Base-by-base conservation (phyloP, 208 protist genomes). In the Leishmania martiniquensis region DNA sequence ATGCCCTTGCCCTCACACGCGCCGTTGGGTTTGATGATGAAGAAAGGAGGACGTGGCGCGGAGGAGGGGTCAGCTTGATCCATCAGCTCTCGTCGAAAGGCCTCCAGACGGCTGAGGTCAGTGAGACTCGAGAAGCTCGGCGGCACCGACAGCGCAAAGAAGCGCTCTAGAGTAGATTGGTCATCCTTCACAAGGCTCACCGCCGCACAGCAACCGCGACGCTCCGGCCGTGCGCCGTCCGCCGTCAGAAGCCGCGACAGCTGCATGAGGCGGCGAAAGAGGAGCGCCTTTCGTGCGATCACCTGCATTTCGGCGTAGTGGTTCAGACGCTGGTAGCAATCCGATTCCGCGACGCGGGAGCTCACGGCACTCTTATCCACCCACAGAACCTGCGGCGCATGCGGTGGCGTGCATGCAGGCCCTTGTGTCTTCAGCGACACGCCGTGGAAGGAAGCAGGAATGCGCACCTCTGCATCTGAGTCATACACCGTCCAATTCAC, bases 301-400 rank as follows among this genome's bases (percentile, higher is more conserved):
- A 89, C 83, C 55, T 92, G 60, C 93, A 99, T 99, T 1, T 85
- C 87, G 2, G 94, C 85, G 73, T 98, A 99, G 86, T 99, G 98
- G 83, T 99, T 99, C 25, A 99, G 88, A 1, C 92, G 85, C 81
- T 99, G 96, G 55, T 84, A 89, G 47, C 78, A 85, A 32, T 72
- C 76, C 68, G 98, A 72, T 13, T 54, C 77, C 15, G 88, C 84
- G 2, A 99, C 90, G 42, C 92, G 83, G 4, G 87, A 65, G 12
- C 77, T 20, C 25, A 87, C 17, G 13, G 98, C 90, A 77, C 90
- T 97, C 45, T 87, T 90, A 74, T 99, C 98, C 0, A 89, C 76
- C 96, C 96, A 99, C 39, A 96, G 67, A 15, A 98, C 81, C 76
- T 98, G 92, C 39, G 86, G 91, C 20, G 85, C 89, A 3, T 85